phyloP scores from a whole-genome alignment of 768 basidiomycete species.

The Tricholoma bakamatsutake region DNA sequence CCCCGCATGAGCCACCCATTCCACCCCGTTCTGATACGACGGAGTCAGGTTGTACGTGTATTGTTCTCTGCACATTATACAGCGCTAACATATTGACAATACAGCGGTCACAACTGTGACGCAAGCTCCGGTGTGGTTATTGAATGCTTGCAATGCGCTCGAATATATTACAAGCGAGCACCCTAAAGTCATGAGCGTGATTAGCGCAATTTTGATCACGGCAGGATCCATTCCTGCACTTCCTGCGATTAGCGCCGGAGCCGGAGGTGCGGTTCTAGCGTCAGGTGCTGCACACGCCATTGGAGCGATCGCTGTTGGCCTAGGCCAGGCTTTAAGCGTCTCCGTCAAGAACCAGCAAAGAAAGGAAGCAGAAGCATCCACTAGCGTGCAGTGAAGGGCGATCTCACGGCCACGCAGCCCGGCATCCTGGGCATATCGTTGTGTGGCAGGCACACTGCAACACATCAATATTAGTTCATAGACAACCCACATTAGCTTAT shows the following conservation, averaged over 20 bases:
- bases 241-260: constrained; percentile 61
- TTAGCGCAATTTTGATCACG: constrained; percentile 75
- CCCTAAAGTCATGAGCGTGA: constrained; percentile 64
- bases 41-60: constrained; percentile 14
- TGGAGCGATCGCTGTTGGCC: constrained; percentile 71
- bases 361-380: constrained; percentile 16
- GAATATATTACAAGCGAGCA: constrained; percentile 72
- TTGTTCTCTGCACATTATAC: background rate
- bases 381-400: constrained; percentile 4
- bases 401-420: background rate
- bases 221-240: constrained; percentile 70
- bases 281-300: constrained; percentile 72
- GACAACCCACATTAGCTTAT: constrained; percentile 6
- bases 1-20: constrained; percentile 6
- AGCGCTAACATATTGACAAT: constrained; percentile 4
- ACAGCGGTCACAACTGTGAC: constrained; percentile 36
- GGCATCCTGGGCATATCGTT: background rate
- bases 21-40: constrained; percentile 12
- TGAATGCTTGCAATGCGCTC: constrained; percentile 72
- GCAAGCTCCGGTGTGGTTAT: constrained; percentile 68
- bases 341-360: constrained; percentile 28
- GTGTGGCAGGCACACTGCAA: background rate
- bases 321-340: constrained; percentile 45
- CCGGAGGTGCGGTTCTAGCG: constrained; percentile 68
- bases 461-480: background rate